Conservation (phyloP, 2,329 filamentous ascomycete genomes). For the Claviceps africana region DNA sequence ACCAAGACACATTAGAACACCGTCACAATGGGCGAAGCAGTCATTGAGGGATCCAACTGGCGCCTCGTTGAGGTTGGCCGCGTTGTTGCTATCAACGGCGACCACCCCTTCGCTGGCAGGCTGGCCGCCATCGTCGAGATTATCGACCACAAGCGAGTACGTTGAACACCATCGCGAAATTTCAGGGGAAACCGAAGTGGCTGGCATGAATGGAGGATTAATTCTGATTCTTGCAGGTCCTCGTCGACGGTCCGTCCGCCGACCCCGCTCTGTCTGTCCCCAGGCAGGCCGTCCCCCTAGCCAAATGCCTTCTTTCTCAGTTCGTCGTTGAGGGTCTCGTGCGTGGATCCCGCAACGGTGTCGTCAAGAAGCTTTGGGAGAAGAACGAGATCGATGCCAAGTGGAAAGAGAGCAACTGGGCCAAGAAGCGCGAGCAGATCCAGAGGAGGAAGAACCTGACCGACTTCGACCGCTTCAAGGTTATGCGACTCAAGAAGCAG, state of each 20-base stretch:
- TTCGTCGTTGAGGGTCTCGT: constrained; percentile 78
- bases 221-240: constrained; percentile 46
- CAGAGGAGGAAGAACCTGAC: constrained; percentile 80
- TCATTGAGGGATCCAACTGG: constrained; percentile 73
- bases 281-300: constrained; percentile 74
- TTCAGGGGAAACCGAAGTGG: neutral
- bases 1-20: constrained; percentile 32
- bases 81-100: constrained; percentile 75
- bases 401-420: constrained; percentile 84
- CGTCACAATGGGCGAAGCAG: constrained; percentile 69
- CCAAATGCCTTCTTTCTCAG: constrained; percentile 75
- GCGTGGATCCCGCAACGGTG: constrained; percentile 67
- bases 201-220: constrained; percentile 2
- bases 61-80: constrained; percentile 98
- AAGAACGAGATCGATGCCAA: constrained; percentile 82
- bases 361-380: constrained; percentile 82
- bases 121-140: constrained; percentile 96
- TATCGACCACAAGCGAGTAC: constrained; percentile 99
- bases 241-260: constrained; percentile 86
- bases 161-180: constrained; percentile 29
- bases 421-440: constrained; percentile 80
- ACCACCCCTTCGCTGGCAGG: constrained; percentile 68
- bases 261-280: constrained; percentile 66
- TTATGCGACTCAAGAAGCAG: constrained; percentile 98
- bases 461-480: constrained; percentile 99